These are phyloP conservation scores for Candolleomyces efflorescens DNA, from an alignment of 768 basidiomycete species.

Conservation along the genomic window DNA sequence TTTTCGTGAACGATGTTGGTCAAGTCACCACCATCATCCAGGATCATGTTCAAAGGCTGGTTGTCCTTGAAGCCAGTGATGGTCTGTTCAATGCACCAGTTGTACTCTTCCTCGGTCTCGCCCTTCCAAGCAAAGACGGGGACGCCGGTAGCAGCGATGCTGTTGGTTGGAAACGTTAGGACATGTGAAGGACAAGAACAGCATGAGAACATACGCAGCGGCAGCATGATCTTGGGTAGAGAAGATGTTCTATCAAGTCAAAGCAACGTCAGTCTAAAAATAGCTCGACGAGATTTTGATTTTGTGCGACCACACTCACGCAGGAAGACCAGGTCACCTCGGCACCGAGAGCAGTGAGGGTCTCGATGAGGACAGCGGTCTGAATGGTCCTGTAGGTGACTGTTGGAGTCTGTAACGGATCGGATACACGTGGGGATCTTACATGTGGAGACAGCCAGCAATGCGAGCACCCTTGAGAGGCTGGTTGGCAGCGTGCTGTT, in stretches of 20 bases:
- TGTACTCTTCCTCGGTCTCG: conserved; percentile 98
- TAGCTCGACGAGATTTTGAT: too few species aligned
- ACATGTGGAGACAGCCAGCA: conserved; percentile 98
- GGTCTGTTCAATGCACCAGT: conserved; percentile 98
- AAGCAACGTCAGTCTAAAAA: too few species aligned
- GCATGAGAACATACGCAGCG: conserved; percentile 62
- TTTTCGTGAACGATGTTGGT: conserved; percentile 95
- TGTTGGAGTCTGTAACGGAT: conserved; percentile 5
- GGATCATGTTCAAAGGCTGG: conserved; percentile 93
- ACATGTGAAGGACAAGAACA: neutral
- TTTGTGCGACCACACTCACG: conserved; percentile 41
- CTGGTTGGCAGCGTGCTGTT: conserved; percentile 70
- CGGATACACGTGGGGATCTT: conserved; percentile 18
- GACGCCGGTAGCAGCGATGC: conserved; percentile 96
- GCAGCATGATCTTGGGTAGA: conserved; percentile 99
- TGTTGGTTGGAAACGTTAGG: conserved; percentile 22
- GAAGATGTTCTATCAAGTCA: conserved; percentile 88
- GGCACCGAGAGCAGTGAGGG: conserved; percentile 90
- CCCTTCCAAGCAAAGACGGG: conserved; percentile 99
- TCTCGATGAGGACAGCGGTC: conserved; percentile 98
- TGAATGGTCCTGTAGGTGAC: conserved; percentile 80
- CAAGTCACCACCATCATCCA: conserved; percentile 98
- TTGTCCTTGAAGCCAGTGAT: conserved; percentile 82
- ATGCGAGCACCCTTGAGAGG: conserved; percentile 94
- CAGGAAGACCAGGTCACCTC: conserved; percentile 99